Evolutionary conservation across 164 flowering plant species (phyloP), one percentile per base, ranked within the genome.

Genomic region (Vitis cinerea): DNA sequence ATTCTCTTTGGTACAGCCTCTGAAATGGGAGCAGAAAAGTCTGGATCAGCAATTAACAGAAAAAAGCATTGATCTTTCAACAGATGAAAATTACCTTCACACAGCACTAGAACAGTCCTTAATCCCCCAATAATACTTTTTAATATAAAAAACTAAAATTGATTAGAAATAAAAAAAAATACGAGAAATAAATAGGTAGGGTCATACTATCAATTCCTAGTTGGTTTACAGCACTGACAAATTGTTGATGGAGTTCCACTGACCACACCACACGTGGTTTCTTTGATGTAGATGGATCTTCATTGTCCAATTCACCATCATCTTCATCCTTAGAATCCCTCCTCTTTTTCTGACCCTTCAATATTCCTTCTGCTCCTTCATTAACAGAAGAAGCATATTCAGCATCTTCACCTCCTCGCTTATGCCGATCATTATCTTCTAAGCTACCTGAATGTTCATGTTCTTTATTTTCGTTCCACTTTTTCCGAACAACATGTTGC

Each of bases 201-300:
- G 78, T 69, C 96, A 30, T 89, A 93, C 98, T 93, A 71, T 93
- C 95, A 74, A 91, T 85, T 69, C 98, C 98, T 47, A 93, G 91
- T 72, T 93, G 98, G 75, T 85, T 85, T n/a, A 93, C 97, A 48
- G 97, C 97, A 78, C 75, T 81, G 66, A 89, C 95, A 85, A 93
- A 93, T 67, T 93, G 92, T 77, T 87, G 93, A 82, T 93, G 98
- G 62, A 93, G 88, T 75, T 88, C 97, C 54, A 86, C 90, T 7
- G 93, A 91, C 98, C 98, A 93, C 61, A 93, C 98, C 7, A 93
- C 95, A 68, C 98, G 90, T 66, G 97, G 93, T 76, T 87, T 93
- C 81, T 91, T 93, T 47, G 90, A 68, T n/a, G 87, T 23, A 54
- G 90, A 74, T 10, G 87, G 89, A 66, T 85, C 97, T 47, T 90